phyloP scores from a whole-genome alignment of 2,329 filamentous ascomycete species.

The Exophiala xenobiotica region DNA sequence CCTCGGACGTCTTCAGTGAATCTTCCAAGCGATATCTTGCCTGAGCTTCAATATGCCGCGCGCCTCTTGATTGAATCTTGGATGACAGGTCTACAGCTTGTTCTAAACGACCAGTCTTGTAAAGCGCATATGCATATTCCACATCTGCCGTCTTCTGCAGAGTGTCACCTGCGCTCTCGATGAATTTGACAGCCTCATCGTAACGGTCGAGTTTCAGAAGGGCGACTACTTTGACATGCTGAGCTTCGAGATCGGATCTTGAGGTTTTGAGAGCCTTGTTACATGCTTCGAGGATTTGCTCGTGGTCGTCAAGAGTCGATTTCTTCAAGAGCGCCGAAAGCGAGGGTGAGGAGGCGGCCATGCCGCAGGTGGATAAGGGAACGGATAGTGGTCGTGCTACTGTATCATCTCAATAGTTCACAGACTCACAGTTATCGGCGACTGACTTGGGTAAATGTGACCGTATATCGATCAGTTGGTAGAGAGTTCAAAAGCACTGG shows the following conservation, averaged over 20 bases:
- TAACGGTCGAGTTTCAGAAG: constrained; percentile 64
- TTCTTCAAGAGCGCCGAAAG: constrained; percentile 58
- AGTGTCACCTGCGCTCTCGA: constrained; percentile 54
- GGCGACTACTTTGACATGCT: constrained; percentile 60
- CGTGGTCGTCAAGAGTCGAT: constrained; percentile 61
- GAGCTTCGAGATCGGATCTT: constrained; percentile 56
- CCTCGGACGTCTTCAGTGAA: constrained; percentile 53
- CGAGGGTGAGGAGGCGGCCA: constrained; percentile 43
- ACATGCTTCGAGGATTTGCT: constrained; percentile 59
- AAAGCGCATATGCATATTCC: constrained; percentile 64
- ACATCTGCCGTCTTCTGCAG: constrained; percentile 57
- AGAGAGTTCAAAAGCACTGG: neutral
- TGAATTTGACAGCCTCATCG: constrained; percentile 57
- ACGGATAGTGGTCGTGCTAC: neutral
- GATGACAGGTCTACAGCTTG: constrained; percentile 56
- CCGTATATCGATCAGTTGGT: too few relatives aligned
- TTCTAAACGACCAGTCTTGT: constrained; percentile 58
- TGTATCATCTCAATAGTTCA: constrained; percentile 1
- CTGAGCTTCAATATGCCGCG: constrained; percentile 62
- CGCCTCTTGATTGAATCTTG: constrained; percentile 47
- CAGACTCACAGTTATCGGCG: too few relatives aligned
- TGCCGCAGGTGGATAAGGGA: constrained; percentile 12
- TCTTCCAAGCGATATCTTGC: constrained; percentile 62
- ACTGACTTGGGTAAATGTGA: too few relatives aligned
- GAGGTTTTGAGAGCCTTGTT: constrained; percentile 57